phyloP scores from a whole-genome alignment of 1,284 basidiomycete species.

The Tilletia indica region DNA sequence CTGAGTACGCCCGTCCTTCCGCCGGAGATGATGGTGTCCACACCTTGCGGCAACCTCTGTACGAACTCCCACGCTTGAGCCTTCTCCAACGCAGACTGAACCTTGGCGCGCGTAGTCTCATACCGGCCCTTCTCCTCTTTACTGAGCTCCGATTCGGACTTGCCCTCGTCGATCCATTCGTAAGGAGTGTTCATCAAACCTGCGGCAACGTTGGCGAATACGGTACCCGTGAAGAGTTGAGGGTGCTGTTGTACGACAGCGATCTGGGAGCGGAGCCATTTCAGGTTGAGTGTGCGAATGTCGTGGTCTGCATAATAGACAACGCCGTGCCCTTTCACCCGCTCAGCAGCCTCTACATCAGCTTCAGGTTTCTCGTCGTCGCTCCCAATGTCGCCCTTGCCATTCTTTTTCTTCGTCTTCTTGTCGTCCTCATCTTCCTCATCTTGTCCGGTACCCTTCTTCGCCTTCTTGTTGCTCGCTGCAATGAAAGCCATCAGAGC shows the following conservation, averaged over 20 bases:
- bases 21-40: slow-evolving; percentile 56
- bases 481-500: neutral
- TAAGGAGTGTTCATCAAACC: slow-evolving; percentile 43
- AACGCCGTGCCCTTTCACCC: slow-evolving; percentile 35
- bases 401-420: slow-evolving; percentile 19
- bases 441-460: neutral
- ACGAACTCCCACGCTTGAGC: slow-evolving; percentile 59
- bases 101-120: slow-evolving; percentile 47
- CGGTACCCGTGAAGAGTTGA: slow-evolving; percentile 49
- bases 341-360: slow-evolving; percentile 15
- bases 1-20: slow-evolving; percentile 54
- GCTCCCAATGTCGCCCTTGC: slow-evolving; percentile 8
- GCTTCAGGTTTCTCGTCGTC: neutral
- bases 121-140: slow-evolving; percentile 28
- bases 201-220: slow-evolving; percentile 53
- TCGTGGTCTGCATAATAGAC: slow-evolving; percentile 54
- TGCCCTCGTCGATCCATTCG: slow-evolving; percentile 36
- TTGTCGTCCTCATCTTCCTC: slow-evolving; percentile 24
- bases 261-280: slow-evolving; percentile 58
- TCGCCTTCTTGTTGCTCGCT: slow-evolving; percentile 2
- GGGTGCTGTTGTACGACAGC: slow-evolving; percentile 59
- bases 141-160: slow-evolving; percentile 16
- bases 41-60: slow-evolving; percentile 52
- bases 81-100: slow-evolving; percentile 47
- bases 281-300: slow-evolving; percentile 55